Percentiles rank a stretch among this genome's conserved stretches.
Evolutionary conservation across 495 filamentous ascomycete species (phyloP).

Genomic region (Corynascus novoguineensis): DNA sequence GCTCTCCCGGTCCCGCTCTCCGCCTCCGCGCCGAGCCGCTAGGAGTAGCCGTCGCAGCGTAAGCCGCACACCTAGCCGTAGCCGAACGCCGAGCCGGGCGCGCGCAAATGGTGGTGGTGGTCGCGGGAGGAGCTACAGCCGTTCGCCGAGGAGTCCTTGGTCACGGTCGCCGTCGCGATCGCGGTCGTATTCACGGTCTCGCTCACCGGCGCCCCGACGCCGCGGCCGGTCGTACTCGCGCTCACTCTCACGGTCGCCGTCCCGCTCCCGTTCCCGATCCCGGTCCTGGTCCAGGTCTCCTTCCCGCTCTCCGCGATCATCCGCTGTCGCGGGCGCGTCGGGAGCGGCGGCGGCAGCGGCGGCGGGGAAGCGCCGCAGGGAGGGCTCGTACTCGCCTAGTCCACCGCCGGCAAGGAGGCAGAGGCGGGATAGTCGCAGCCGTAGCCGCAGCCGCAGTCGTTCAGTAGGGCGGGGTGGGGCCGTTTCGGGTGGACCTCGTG

Average conservation of each 20-base stretch:
- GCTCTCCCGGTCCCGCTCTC: conserved; percentile 28
- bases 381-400: conserved; percentile 18
- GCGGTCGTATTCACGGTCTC: conserved; percentile 13
- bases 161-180: no score
- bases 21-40: conserved; percentile 24
- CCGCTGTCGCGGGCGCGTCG: not conserved
- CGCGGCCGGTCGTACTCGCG: conserved; percentile 8
- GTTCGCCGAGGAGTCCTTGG: no score
- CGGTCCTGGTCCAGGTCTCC: conserved; percentile 17
- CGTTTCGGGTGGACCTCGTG: no score
- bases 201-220: conserved; percentile 16
- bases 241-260: conserved; percentile 18
- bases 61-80: conserved; percentile 21
- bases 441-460: conserved; percentile 10
- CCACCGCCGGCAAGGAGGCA: conserved; percentile 14
- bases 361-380: conserved; percentile 15
- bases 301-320: conserved; percentile 9
- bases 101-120: not conserved
- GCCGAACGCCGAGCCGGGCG: conserved; percentile 7
- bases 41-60: conserved; percentile 4
- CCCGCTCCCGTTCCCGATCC: conserved; percentile 14
- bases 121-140: conserved; percentile 13
- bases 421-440: conserved; percentile 6
- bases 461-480: not conserved
- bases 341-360: not conserved